Base-by-base conservation (phyloP, 768 basidiomycete genomes). In the Xerocomellus amylosporus region DNA sequence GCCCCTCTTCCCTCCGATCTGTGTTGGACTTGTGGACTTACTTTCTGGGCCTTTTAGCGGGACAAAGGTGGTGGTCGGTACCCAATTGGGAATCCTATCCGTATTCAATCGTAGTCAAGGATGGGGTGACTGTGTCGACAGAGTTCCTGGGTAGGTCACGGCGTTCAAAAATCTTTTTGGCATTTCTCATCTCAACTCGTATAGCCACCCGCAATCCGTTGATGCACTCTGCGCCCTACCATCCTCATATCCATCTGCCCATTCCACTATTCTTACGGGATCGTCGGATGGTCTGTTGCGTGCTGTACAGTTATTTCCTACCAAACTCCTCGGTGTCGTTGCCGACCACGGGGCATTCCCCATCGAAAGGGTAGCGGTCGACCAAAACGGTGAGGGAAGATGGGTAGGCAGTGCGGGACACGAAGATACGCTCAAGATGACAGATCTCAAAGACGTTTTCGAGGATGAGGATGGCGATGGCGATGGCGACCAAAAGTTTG, bases 331-430 rank as follows among this genome's bases (percentile, higher is more conserved):
- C 41, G 95, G 95, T 19, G 86, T 95, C 46, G 86, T 98, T 38
- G 88, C 88, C 13, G 90, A 94, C 60, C 95, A 97, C 61, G 92
- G 90, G 5, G 88, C 92, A 55, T 93, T 90, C 73, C 94, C 95
- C 7, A 83, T 98, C 46, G 95, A 98, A 71, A 82, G 92, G 24
- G 85, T 97, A 39, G 83, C 81, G 19, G 74, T 95, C 19, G 84
- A 84, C 61, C 70, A 73, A 43, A 75, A 68, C 24, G 77, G 77
- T 3, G 75, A 84, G 54, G 79, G 80, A 20, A 86, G 85, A 74
- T 97, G 94, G 92, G 80, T 93, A n/a, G 95, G 87, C 20, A 95
- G 93, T 68, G 90, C 85, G 24, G 91, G 92, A 30, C 94, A 98
- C 61, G 95, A 98, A 57, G 90, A 96, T 53, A 77, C 81, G 8